These are phyloP conservation scores for Paecilomyces sp. DNA, from an alignment of 2,329 filamentous ascomycete species.

Conservation along the genomic window DNA sequence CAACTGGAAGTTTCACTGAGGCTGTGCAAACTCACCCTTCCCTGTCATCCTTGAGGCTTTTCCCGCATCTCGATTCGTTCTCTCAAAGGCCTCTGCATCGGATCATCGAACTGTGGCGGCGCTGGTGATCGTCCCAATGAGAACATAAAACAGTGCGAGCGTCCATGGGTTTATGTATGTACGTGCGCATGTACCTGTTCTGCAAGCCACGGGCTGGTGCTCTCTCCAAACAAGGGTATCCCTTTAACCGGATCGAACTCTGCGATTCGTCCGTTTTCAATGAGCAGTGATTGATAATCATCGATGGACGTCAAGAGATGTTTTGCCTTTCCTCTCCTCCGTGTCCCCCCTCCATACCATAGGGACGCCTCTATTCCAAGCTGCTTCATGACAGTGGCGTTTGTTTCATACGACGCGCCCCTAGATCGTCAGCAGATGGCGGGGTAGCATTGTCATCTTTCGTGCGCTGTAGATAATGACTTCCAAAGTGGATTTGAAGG, in stretches of 20 bases:
- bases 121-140: neutral
- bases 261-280: neutral
- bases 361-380: neutral
- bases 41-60: neutral
- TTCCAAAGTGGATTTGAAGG: neutral
- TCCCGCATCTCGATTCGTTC: neutral
- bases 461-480: neutral
- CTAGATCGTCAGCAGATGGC: neutral
- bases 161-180: neutral
- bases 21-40: neutral
- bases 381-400: neutral
- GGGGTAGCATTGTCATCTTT: neutral
- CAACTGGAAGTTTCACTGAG: neutral
- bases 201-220: neutral
- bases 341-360: neutral
- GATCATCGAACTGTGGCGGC: neutral
- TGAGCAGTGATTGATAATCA: neutral
- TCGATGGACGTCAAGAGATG: neutral
- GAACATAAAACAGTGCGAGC: too few relatives aligned
- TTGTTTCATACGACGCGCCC: neutral
- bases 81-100: neutral
- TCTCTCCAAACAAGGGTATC: neutral
- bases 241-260: neutral
- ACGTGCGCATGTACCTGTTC: neutral
- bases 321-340: neutral